These are phyloP conservation scores for Aristolochia contorta DNA, from an alignment of 164 flowering plant species.

Conservation along the genomic window DNA sequence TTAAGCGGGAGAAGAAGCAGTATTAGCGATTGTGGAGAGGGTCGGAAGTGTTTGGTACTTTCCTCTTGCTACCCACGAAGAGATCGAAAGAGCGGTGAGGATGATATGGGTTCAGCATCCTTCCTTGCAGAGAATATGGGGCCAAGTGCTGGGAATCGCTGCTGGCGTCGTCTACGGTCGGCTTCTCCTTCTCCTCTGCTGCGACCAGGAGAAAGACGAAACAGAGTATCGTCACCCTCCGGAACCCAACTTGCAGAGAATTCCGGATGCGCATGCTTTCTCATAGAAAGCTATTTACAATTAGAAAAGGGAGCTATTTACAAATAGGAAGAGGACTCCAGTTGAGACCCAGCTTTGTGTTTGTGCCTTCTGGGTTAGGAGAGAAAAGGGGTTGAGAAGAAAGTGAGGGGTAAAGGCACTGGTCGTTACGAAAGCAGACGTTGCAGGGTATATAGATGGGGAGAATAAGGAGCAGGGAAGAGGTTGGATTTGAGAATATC, in stretches of 20 bases:
- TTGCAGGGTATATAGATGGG: too few relatives aligned
- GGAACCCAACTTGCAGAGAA: neutral
- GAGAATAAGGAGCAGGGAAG: too few relatives aligned
- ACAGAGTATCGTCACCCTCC: neutral
- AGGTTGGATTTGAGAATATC: too few relatives aligned
- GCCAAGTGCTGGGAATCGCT: neutral
- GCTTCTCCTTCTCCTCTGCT: neutral
- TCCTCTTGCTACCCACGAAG: constrained; percentile 2
- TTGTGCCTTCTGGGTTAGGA: too few relatives aligned
- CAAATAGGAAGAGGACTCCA: too few relatives aligned
- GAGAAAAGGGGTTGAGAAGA: too few relatives aligned
- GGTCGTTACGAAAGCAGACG: too few relatives aligned
- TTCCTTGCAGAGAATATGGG: neutral
- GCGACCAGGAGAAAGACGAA: constrained; percentile 1
- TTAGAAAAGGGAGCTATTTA: too few relatives aligned
- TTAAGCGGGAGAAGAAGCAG: neutral
- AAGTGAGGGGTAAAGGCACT: too few relatives aligned
- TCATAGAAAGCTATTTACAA: too few relatives aligned
- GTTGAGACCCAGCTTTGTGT: too few relatives aligned
- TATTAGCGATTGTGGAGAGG: constrained; percentile 9
- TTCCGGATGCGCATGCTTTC: constrained; percentile 1
- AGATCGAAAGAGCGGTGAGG: neutral
- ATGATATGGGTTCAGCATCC: neutral
- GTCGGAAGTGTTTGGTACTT: constrained; percentile 6
- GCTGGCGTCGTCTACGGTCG: neutral